Evolutionary conservation across 768 basidiomycete genomes (phyloP).

Genomic region (Mycena filopes): DNA sequence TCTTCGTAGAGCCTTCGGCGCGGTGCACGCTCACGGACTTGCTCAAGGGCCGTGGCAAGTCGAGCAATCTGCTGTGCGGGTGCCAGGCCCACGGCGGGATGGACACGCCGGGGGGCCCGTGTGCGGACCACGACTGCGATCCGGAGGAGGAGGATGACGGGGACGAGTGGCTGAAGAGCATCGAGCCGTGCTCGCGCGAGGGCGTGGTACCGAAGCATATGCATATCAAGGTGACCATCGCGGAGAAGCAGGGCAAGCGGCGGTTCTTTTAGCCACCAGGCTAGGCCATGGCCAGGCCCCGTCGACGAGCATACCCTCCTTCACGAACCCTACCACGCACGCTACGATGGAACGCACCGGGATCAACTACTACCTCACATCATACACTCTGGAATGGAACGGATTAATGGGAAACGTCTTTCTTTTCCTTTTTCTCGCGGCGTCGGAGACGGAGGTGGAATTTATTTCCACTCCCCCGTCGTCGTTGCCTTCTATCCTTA

Average conservation of each 20-base stretch:
- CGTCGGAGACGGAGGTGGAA: too few species aligned
- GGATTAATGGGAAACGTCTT: slow-evolving; percentile 11
- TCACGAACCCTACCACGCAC: not conserved
- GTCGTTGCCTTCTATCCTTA: slow-evolving; percentile 28
- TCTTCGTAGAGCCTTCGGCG: slow-evolving; percentile 87
- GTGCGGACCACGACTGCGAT: slow-evolving; percentile 72
- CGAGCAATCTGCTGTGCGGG: slow-evolving; percentile 81
- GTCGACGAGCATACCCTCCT: not conserved
- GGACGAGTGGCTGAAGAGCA: slow-evolving; percentile 87
- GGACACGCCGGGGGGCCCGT: slow-evolving; percentile 56
- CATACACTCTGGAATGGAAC: slow-evolving; percentile 14
- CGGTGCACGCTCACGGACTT: slow-evolving; percentile 95
- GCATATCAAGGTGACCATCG: slow-evolving; percentile 79
- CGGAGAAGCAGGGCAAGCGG: slow-evolving; percentile 79
- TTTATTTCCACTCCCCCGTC: not conserved
- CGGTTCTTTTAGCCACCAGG: slow-evolving; percentile 69
- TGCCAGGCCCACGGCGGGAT: slow-evolving; percentile 57
- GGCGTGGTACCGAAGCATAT: slow-evolving; percentile 63
- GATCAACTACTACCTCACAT: not conserved
- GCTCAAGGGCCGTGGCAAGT: slow-evolving; percentile 82
- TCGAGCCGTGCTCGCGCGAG: slow-evolving; percentile 71
- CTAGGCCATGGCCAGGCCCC: slow-evolving; percentile 3
- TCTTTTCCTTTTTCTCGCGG: not conserved
- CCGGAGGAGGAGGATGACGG: slow-evolving; percentile 81
- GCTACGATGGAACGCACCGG: not conserved